Evolutionary conservation across 2,329 filamentous ascomycete species (phyloP).

Genomic region (Pleomassaria siparia): DNA sequence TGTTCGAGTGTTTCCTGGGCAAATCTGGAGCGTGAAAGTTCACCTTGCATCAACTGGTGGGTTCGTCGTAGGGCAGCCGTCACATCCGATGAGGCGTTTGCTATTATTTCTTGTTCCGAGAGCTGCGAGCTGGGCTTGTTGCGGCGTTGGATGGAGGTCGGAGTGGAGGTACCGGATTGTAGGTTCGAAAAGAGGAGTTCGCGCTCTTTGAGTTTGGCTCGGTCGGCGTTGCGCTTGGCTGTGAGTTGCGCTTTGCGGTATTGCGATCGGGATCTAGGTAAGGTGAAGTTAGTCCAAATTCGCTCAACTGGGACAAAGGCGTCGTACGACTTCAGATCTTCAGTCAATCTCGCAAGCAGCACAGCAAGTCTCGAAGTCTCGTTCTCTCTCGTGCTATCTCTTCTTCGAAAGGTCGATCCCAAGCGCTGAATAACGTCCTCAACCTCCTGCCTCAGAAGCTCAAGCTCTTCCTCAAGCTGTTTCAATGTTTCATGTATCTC

Average conservation of each 20-base stretch:
- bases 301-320: slow-evolving; percentile 20
- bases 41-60: slow-evolving; percentile 80
- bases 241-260: slow-evolving; percentile 82
- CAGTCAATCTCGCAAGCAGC: slow-evolving; percentile 64
- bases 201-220: slow-evolving; percentile 74
- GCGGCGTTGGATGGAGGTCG: slow-evolving; percentile 39
- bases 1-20: slow-evolving; percentile 85
- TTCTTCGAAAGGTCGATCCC: slow-evolving; percentile 37
- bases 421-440: slow-evolving; percentile 61
- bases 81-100: slow-evolving; percentile 78
- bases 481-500: slow-evolving; percentile 81
- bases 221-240: slow-evolving; percentile 73
- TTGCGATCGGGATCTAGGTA: slow-evolving; percentile 60
- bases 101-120: slow-evolving; percentile 70
- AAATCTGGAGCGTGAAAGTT: slow-evolving; percentile 84
- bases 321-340: slow-evolving; percentile 71
- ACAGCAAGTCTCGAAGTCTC: slow-evolving; percentile 68
- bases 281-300: slow-evolving; percentile 49
- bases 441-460: slow-evolving; percentile 76
- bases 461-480: slow-evolving; percentile 80
- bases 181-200: slow-evolving; percentile 72
- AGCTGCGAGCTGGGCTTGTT: slow-evolving; percentile 51
- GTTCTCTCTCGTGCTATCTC: slow-evolving; percentile 58
- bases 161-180: slow-evolving; percentile 45
- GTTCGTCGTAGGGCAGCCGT: slow-evolving; percentile 82